Evolutionary conservation across 768 basidiomycete species (phyloP).

Genomic region (Phlegmacium glaucopus): DNA sequence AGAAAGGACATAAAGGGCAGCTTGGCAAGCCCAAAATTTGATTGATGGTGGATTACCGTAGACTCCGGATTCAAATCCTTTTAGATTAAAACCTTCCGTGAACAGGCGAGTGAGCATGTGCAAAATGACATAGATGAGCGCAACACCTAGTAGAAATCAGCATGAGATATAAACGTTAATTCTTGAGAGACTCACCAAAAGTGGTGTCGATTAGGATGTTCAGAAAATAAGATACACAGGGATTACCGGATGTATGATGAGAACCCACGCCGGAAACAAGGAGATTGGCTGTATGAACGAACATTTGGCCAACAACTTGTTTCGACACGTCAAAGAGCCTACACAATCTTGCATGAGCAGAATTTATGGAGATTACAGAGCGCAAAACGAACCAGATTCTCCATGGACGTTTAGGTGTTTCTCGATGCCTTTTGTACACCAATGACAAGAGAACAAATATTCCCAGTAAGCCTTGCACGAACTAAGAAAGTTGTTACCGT

Average conservation of each 20-base stretch:
- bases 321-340: slow-evolving; percentile 95
- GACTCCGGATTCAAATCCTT: slow-evolving; percentile 82
- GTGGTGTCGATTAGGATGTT: slow-evolving; percentile 93
- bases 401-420: slow-evolving; percentile 86
- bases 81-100: slow-evolving; percentile 57
- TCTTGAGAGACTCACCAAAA: slow-evolving; percentile 62
- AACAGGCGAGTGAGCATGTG: slow-evolving; percentile 62
- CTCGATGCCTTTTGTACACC: slow-evolving; percentile 85
- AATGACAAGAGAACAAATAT: slow-evolving; percentile 84
- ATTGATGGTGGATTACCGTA: slow-evolving; percentile 85
- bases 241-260: slow-evolving; percentile 66
- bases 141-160: slow-evolving; percentile 57
- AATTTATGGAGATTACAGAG: slow-evolving; percentile 1
- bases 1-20: slow-evolving; percentile 77
- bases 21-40: slow-evolving; percentile 71
- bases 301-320: slow-evolving; percentile 83
- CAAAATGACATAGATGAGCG: slow-evolving; percentile 72
- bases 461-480: slow-evolving; percentile 88
- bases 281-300: slow-evolving; percentile 77
- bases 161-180: not conserved
- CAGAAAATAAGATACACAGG: slow-evolving; percentile 90
- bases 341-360: slow-evolving; percentile 1
- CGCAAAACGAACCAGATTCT: slow-evolving; percentile 70
- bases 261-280: slow-evolving; percentile 78
- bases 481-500: slow-evolving; percentile 44